Evolutionary conservation across 1,284 basidiomycete species (phyloP).

Genomic region (Leccinum proliferum): DNA sequence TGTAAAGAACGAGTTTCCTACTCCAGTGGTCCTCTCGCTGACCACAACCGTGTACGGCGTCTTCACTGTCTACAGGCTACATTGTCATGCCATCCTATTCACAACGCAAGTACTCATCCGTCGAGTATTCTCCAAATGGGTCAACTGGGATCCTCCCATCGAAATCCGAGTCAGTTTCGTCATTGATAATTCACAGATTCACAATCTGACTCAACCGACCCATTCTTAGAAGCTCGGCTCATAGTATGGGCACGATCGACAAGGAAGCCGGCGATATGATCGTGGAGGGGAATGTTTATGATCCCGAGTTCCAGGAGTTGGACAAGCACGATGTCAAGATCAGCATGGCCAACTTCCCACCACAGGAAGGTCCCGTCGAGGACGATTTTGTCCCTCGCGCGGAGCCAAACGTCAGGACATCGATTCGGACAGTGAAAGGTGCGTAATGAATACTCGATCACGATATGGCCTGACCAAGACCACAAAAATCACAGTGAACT

Average conservation of each 20-base stretch:
- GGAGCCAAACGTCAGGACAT: slow-evolving; percentile 8
- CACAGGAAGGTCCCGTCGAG: slow-evolving; percentile 9
- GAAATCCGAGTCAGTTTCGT: slow-evolving; percentile 16
- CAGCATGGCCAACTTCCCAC: slow-evolving; percentile 14
- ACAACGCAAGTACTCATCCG: slow-evolving; percentile 26
- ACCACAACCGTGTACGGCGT: not conserved
- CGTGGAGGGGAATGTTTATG: slow-evolving; percentile 26
- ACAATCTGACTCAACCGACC: not conserved
- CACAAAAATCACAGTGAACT: slow-evolving; percentile 5
- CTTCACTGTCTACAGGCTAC: not conserved
- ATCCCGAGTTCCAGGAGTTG: slow-evolving; percentile 20
- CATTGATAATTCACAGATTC: not conserved
- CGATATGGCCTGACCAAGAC: not conserved
- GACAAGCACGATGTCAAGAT: slow-evolving; percentile 6
- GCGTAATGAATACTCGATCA: not conserved
- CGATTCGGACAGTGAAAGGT: slow-evolving; percentile 7
- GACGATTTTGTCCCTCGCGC: slow-evolving; percentile 19
- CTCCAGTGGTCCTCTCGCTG: not conserved
- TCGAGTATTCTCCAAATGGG: slow-evolving; percentile 19
- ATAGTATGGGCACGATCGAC: slow-evolving; percentile 20
- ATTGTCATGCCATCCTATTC: slow-evolving; percentile 6
- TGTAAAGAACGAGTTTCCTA: not conserved
- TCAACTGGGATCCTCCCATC: slow-evolving; percentile 25
- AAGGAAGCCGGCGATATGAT: slow-evolving; percentile 17
- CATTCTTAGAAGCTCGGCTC: slow-evolving; percentile 19